Evolutionary conservation across 805 yeast genomes (phyloP).

Genomic region (Nakazawaea wickerhamii): DNA sequence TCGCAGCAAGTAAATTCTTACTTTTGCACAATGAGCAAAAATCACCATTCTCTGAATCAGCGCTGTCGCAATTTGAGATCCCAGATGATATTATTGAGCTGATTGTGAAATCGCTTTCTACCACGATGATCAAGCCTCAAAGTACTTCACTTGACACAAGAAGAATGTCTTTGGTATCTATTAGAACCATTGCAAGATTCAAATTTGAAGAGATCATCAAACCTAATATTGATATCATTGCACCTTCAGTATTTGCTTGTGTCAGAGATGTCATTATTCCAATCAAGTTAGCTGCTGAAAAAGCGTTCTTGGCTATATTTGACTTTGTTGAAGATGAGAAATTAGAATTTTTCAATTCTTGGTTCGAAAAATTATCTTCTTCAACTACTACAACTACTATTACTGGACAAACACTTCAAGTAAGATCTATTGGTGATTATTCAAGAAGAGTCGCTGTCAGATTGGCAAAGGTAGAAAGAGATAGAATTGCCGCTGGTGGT

Average conservation of each 20-base stretch:
- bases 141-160: conserved; percentile 71
- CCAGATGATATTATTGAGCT: conserved; percentile 34
- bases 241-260: conserved; percentile 72
- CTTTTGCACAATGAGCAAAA: conserved; percentile 42
- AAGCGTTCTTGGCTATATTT: conserved; percentile 72
- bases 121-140: conserved; percentile 43
- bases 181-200: conserved; percentile 68
- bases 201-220: conserved; percentile 45
- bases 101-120: conserved; percentile 49
- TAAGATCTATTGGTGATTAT: conserved; percentile 81
- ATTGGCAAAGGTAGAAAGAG: conserved; percentile 82
- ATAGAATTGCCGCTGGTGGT: conserved; percentile 84
- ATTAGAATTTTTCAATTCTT: conserved; percentile 46
- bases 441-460: conserved; percentile 86
- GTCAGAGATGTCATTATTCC: conserved; percentile 89
- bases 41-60: conserved; percentile 26
- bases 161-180: conserved; percentile 68
- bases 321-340: conserved; percentile 63
- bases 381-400: conserved; percentile 34
- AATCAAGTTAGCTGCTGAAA: conserved; percentile 89
- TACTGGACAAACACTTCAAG: conserved; percentile 42
- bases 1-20: conserved; percentile 78
- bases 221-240: conserved; percentile 51
- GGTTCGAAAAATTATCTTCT: conserved; percentile 45
- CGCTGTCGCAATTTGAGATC: conserved; percentile 31